These are phyloP conservation scores for Aspergillus ibericus DNA, from an alignment of 2,329 filamentous ascomycete genomes.

Conservation along the genomic window DNA sequence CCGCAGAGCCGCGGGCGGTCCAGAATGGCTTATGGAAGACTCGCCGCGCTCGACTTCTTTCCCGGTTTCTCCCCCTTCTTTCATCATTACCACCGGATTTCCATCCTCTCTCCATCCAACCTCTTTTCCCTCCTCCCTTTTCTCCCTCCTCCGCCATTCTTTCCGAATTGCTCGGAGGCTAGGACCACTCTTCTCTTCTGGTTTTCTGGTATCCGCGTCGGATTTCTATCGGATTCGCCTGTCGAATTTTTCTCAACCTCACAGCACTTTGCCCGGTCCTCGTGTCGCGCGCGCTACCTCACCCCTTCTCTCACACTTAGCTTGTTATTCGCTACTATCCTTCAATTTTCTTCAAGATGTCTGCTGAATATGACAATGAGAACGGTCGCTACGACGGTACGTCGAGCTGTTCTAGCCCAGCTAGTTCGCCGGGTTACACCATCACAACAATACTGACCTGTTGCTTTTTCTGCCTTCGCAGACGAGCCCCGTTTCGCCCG, in stretches of 20 bases:
- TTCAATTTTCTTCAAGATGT: constrained; percentile 36
- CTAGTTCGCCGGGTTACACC: constrained; percentile 5
- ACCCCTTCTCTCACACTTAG: neutral
- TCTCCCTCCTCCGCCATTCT: constrained; percentile 5
- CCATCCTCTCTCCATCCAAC: constrained; percentile 12
- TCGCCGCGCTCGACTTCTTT: constrained; percentile 12
- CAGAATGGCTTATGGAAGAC: constrained; percentile 16
- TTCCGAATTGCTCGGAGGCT: neutral
- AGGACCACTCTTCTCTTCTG: neutral
- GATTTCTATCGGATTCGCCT: neutral
- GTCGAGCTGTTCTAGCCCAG: constrained; percentile 13
- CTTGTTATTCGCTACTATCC: constrained; percentile 1
- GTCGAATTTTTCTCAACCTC: constrained; percentile 9
- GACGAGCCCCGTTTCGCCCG: constrained; percentile 66
- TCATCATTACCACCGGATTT: constrained; percentile 17
- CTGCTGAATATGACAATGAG: constrained; percentile 64
- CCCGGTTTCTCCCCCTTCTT: constrained; percentile 20
- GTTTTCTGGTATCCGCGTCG: neutral
- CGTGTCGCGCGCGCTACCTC: constrained; percentile 7
- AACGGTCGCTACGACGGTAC: constrained; percentile 66
- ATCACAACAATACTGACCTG: constrained; percentile 16
- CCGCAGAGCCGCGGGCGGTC: constrained; percentile 15
- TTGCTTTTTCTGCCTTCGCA: constrained; percentile 20
- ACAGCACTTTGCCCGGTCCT: neutral
- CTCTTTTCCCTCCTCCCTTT: constrained; percentile 10